These are phyloP conservation scores for Lecanoromycetidae sp. DNA, from an alignment of 2,329 filamentous ascomycete species.

Conservation along the genomic window DNA sequence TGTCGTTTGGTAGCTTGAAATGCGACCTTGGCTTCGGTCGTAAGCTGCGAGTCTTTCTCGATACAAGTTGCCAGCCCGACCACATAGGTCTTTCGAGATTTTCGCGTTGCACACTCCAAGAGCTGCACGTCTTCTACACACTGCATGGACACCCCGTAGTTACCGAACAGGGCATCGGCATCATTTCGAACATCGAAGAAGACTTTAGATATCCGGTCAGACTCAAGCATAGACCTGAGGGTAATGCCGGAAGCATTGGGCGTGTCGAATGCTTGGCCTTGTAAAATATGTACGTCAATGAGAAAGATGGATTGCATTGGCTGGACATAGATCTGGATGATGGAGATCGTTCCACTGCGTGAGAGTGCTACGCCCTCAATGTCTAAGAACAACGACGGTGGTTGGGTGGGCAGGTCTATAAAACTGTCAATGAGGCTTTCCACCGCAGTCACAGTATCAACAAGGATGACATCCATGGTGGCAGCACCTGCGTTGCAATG, in stretches of 20 bases:
- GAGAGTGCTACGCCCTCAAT: conserved; percentile 12
- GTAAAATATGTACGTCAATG: conserved; percentile 24
- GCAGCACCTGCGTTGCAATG: too few species aligned
- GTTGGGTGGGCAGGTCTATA: conserved; percentile 1
- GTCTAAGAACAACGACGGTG: conserved; percentile 12
- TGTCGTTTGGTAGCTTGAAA: conserved; percentile 19
- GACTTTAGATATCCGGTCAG: conserved; percentile 31
- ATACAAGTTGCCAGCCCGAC: conserved; percentile 31
- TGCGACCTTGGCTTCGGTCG: not conserved
- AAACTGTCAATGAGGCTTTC: conserved; percentile 3
- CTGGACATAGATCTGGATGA: conserved; percentile 4
- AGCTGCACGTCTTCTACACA: conserved; percentile 45
- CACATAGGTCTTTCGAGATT: not conserved
- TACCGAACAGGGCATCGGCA: conserved; percentile 42
- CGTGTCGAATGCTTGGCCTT: conserved; percentile 22
- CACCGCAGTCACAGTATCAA: too few species aligned
- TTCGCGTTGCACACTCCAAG: conserved; percentile 38
- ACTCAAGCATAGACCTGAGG: conserved; percentile 24
- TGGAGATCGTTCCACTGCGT: conserved; percentile 10
- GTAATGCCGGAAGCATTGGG: conserved; percentile 17
- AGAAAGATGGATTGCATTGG: conserved; percentile 19
- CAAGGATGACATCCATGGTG: too few species aligned
- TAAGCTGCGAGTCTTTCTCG: conserved; percentile 20
- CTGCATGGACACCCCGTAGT: conserved; percentile 32
- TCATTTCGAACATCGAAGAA: conserved; percentile 50